Conservation (phyloP, 371 early-diverging fungal species). For the Actinomortierella ambigua region DNA sequence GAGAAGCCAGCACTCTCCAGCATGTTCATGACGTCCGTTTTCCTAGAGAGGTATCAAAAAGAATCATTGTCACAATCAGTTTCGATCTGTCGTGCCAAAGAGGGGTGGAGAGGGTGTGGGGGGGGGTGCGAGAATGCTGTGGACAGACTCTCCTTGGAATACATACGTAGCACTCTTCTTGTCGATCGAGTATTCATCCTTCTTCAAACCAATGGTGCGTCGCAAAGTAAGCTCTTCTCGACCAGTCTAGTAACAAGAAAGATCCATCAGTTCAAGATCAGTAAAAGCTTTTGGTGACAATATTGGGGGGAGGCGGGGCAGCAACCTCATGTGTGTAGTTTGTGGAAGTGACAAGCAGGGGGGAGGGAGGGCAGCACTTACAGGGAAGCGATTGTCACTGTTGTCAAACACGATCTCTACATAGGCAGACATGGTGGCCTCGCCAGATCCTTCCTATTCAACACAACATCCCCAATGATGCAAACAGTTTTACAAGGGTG, state of each 20-base stretch:
- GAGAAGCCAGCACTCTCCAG: constrained; percentile 98
- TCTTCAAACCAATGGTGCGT: constrained; percentile 93
- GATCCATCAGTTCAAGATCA: neutral
- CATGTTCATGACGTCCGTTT: constrained; percentile 91
- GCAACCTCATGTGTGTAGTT: too few relatives aligned
- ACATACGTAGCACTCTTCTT: constrained; percentile 81
- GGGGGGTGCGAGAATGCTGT: neutral
- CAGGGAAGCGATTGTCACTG: constrained; percentile 92
- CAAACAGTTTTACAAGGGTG: neutral
- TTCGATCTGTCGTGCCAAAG: too few relatives aligned
- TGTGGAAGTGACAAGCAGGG: too few relatives aligned
- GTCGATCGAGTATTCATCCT: constrained; percentile 98
- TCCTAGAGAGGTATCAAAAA: constrained; percentile 58
- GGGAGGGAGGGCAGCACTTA: too few relatives aligned
- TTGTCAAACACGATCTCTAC: constrained; percentile 99
- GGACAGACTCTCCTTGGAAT: too few relatives aligned
- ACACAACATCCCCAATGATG: neutral
- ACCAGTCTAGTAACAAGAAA: constrained; percentile 66
- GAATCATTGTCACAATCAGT: too few relatives aligned
- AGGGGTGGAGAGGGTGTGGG: too few relatives aligned
- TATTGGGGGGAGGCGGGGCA: too few relatives aligned
- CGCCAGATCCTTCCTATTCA: constrained; percentile 90
- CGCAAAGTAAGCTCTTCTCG: constrained; percentile 89
- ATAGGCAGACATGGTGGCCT: constrained; percentile 93
- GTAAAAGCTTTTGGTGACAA: too few relatives aligned